phyloP scores from a whole-genome alignment of 805 yeast species.

The Ogataea corticis region DNA sequence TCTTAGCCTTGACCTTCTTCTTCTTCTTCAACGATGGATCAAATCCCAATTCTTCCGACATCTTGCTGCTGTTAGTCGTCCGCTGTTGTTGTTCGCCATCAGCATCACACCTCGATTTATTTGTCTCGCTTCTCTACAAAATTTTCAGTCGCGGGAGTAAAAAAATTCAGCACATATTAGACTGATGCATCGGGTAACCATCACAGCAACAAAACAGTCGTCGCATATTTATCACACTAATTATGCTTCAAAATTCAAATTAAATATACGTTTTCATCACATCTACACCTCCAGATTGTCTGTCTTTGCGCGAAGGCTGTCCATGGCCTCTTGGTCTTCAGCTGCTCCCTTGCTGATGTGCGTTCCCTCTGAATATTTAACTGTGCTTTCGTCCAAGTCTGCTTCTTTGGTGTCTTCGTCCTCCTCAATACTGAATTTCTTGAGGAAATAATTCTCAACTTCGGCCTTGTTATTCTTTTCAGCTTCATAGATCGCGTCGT shows the following conservation, averaged over 20 bases:
- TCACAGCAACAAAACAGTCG: background rate
- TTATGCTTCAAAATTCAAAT: too few species aligned
- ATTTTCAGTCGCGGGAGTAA: slow-evolving; percentile 9
- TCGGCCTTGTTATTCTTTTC: slow-evolving; percentile 74
- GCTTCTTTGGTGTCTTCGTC: slow-evolving; percentile 36
- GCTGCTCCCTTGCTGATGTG: slow-evolving; percentile 51
- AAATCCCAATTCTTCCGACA: slow-evolving; percentile 56
- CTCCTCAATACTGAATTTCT: slow-evolving; percentile 68
- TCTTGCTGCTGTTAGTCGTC: slow-evolving; percentile 5
- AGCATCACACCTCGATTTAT: background rate
- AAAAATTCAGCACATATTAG: background rate
- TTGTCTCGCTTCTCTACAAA: slow-evolving; percentile 12
- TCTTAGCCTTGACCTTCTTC: slow-evolving; percentile 58
- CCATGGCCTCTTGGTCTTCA: slow-evolving; percentile 44
- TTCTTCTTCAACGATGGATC: slow-evolving; percentile 77
- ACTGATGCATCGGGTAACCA: slow-evolving; percentile 13
- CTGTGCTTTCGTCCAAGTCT: slow-evolving; percentile 30
- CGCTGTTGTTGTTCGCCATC: too few species aligned
- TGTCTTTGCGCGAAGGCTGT: slow-evolving; percentile 32
- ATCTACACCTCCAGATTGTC: slow-evolving; percentile 16
- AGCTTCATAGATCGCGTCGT: slow-evolving; percentile 88
- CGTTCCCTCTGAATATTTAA: slow-evolving; percentile 47
- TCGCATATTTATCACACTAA: too few species aligned
- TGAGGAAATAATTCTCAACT: slow-evolving; percentile 74
- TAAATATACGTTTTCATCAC: background rate